These are phyloP conservation scores for Fusarium incarnatum DNA, from an alignment of 2,329 filamentous ascomycete genomes.

Conservation along the genomic window DNA sequence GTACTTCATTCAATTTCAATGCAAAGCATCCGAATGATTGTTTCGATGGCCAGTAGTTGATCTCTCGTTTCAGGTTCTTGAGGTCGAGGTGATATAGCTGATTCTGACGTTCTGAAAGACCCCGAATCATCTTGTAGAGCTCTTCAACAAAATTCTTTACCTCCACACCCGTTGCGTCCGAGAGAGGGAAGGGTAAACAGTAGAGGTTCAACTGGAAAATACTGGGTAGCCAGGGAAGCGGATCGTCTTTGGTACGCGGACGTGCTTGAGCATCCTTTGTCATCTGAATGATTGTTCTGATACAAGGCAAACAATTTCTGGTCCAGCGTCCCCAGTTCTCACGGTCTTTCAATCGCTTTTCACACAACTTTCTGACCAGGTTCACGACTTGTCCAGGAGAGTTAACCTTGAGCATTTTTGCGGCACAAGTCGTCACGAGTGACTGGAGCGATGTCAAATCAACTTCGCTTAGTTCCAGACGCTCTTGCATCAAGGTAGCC, in stretches of 20 bases:
- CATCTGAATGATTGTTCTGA: slow-evolving; percentile 29
- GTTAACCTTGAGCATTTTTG: slow-evolving; percentile 11
- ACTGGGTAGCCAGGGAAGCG: slow-evolving; percentile 23
- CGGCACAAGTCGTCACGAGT: slow-evolving; percentile 5
- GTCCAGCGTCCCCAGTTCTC: slow-evolving; percentile 32
- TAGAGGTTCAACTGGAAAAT: slow-evolving; percentile 26
- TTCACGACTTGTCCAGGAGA: neutral
- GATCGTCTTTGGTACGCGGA: neutral
- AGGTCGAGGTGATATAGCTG: slow-evolving; percentile 45
- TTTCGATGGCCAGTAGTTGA: slow-evolving; percentile 2
- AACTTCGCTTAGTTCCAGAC: neutral
- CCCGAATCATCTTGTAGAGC: slow-evolving; percentile 25
- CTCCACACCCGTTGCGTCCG: neutral
- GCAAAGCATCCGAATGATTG: slow-evolving; percentile 9
- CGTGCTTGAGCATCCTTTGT: slow-evolving; percentile 21
- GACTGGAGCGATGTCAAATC: slow-evolving; percentile 18
- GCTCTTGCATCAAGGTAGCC: slow-evolving; percentile 12
- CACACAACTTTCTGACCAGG: slow-evolving; percentile 5
- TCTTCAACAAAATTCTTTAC: slow-evolving; percentile 9
- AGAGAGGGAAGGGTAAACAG: slow-evolving; percentile 30
- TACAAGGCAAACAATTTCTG: slow-evolving; percentile 39
- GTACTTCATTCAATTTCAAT: slow-evolving; percentile 19
- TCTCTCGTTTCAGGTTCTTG: slow-evolving; percentile 18
- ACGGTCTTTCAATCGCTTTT: neutral
- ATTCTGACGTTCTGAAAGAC: slow-evolving; percentile 19